These are phyloP conservation scores for Globisporangium radiosum DNA, from an alignment of 352 stramenopile genomes.

Conservation along the genomic window DNA sequence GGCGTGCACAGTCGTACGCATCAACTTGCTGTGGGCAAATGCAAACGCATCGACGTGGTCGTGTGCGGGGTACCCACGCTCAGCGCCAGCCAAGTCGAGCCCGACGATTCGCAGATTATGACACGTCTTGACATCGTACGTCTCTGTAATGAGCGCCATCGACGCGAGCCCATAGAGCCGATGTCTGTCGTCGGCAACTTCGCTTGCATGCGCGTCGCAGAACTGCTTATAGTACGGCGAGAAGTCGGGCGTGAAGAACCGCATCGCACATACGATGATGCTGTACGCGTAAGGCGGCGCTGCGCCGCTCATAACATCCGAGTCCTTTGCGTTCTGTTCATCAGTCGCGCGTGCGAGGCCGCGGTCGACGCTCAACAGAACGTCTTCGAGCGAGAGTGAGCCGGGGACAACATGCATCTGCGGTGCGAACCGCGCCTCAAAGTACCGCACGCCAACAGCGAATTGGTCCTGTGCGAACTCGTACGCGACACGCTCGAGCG, in stretches of 20 bases:
- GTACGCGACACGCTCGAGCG: constrained; percentile 81
- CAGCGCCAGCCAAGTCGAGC: constrained; percentile 79
- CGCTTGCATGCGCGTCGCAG: constrained; percentile 68
- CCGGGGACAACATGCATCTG: constrained; percentile 69
- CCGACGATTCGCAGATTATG: constrained; percentile 77
- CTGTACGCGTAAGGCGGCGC: constrained; percentile 73
- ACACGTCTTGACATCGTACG: constrained; percentile 58
- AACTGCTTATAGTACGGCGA: constrained; percentile 83
- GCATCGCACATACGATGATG: constrained; percentile 88
- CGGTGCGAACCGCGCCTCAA: constrained; percentile 83
- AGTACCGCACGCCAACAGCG: constrained; percentile 71
- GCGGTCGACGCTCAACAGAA: constrained; percentile 61
- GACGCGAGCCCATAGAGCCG: constrained; percentile 78
- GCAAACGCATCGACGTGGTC: constrained; percentile 80
- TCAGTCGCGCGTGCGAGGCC: constrained; percentile 55
- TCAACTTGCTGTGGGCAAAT: constrained; percentile 84
- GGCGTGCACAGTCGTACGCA: constrained; percentile 87
- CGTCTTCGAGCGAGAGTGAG: constrained; percentile 59
- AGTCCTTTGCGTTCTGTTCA: constrained; percentile 55
- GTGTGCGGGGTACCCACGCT: constrained; percentile 71
- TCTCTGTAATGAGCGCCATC: constrained; percentile 77
- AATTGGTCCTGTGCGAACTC: constrained; percentile 82
- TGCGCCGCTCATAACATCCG: constrained; percentile 35
- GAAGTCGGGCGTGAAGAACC: constrained; percentile 78
- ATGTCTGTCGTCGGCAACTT: constrained; percentile 33